Evolutionary conservation across 805 yeast genomes (phyloP), one percentile per base, ranked within the genome.

Genomic region (Lachancea waltii): DNA sequence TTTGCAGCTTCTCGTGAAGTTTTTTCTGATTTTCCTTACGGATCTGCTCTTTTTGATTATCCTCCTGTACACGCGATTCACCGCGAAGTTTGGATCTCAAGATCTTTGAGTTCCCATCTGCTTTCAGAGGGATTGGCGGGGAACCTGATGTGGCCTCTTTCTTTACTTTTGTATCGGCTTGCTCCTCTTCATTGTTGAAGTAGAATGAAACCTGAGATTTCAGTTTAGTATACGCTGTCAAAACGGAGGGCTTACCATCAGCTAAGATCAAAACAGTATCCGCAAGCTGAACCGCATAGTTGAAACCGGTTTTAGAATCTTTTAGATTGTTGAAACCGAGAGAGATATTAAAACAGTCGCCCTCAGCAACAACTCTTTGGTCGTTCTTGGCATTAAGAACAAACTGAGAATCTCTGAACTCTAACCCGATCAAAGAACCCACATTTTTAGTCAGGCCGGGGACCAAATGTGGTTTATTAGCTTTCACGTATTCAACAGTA

Each of bases 361-460:
- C 90, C 42, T 79, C 81, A 42, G 71, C 71, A 35, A 90, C 64
- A 16, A 58, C 63, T 48, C 90, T 70, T 27, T 50, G 45, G 20
- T 80, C 83, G 58, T 77, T 82, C 52, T 84, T 87, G 18, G 75
- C 70, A 53, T 82, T 84, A 38, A 90, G 65, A 13, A 86, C 69
- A 46, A 84, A 76, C 2, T 80, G 66, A 0, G 89, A 71, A 59
- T 87, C 96, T 62, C 95, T 74, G 54, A 85, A 85, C 53, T 86
- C 96, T 44, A 90, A 72, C 42, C 97, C 97, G 40, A 85, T 80
- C 41, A 85, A 68, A 74, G 92, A 85, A 37, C 97, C 97, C 46
- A 81, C 73, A 52, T 85, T 85, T 54, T 83, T 83, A 34, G 87
- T 71, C 48, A 87, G 81, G 50, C 74, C 67, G 18, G 65, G 54